Evolutionary conservation across 2,329 filamentous ascomycete species (phyloP), one percentile per base, ranked within the genome.

Genomic region (Claviceps humidiphila): DNA sequence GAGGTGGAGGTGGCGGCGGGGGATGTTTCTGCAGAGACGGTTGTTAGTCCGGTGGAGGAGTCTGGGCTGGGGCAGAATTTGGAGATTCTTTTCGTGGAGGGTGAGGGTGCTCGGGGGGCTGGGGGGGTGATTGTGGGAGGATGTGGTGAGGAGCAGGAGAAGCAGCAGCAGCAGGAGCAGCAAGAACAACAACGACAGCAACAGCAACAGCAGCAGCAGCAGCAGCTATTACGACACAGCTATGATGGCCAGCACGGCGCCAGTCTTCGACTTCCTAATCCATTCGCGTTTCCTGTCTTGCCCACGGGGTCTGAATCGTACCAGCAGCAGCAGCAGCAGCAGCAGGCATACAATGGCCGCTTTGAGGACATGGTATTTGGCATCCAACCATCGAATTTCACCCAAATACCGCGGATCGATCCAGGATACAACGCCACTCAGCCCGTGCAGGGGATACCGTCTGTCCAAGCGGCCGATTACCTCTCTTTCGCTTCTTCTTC

Each of bases 11-110:
- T 83, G 3, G 73, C 73, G 5, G 64, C 61, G 40, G 67, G 60
- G 55, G 71, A 74, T 47, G 68, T 84, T 17, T 72, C 76, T 24
- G 73, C 74, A 7, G 80, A 85, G 58, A 84, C 80, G 22, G 73
- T 84, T 57, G 82, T 86, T 64, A 85, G 81, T 61, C 82, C 82
- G 0, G 73, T 85, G 2, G 81, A 82, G 58, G 78, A 81, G 45
- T 72, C 70, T 1, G 72, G 74, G 7, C 70, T 69, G 9, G 70
- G 73, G 6, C 61, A 60, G 41, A 14, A 43, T 11, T 11, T 34
- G 30, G 30, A 34, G 30, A 11, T 11, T 11, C 30, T 11, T 11
- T 34, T 11, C 9, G 30, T 34, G 30, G 30, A 34, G 30, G 9
- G 9, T 34, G 30, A 34, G 30, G 9, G 9, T 11, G 9, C 30